Percentiles rank a stretch among this genome's conserved stretches.
Conservation (phyloP, 2,329 filamentous ascomycete genomes). For the Arthrobotrys sphaeroides region DNA sequence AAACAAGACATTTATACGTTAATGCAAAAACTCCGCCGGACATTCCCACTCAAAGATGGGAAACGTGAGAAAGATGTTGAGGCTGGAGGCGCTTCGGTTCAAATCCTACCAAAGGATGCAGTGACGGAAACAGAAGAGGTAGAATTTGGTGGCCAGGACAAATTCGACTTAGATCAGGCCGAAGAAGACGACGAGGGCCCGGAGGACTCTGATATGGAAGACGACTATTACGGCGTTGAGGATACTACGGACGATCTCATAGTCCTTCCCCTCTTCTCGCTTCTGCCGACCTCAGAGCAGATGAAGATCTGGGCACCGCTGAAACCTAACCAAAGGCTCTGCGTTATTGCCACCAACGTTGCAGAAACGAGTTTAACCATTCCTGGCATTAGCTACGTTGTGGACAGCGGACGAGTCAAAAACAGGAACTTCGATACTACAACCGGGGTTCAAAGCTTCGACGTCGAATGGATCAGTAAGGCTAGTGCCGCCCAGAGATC, state of each 20-base stretch:
- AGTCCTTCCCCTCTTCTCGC: constrained; percentile 90
- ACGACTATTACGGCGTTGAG: constrained; percentile 66
- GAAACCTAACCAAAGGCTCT: constrained; percentile 81
- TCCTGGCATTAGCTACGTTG: constrained; percentile 92
- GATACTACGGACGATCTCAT: constrained; percentile 72
- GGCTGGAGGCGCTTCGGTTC: constrained; percentile 65
- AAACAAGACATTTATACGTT: constrained; percentile 89
- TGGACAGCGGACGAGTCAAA: constrained; percentile 91
- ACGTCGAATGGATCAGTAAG: constrained; percentile 97
- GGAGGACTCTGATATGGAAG: constrained; percentile 69
- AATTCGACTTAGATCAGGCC: constrained; percentile 68
- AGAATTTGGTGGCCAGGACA: constrained; percentile 76
- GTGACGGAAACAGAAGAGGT: constrained; percentile 87
- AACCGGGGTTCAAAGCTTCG: constrained; percentile 93
- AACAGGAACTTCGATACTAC: constrained; percentile 87
- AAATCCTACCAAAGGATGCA: constrained; percentile 77
- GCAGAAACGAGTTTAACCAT: constrained; percentile 98
- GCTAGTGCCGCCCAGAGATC: constrained; percentile 90
- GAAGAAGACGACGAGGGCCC: constrained; percentile 68
- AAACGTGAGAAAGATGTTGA: constrained; percentile 56
- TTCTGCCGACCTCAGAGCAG: constrained; percentile 89
- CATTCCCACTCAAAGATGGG: constrained; percentile 62
- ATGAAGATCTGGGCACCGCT: constrained; percentile 86
- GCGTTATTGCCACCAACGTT: constrained; percentile 94
- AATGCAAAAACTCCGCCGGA: constrained; percentile 78